Evolutionary conservation across 1,284 basidiomycete genomes (phyloP).

Genomic region (Leccinum laetum): DNA sequence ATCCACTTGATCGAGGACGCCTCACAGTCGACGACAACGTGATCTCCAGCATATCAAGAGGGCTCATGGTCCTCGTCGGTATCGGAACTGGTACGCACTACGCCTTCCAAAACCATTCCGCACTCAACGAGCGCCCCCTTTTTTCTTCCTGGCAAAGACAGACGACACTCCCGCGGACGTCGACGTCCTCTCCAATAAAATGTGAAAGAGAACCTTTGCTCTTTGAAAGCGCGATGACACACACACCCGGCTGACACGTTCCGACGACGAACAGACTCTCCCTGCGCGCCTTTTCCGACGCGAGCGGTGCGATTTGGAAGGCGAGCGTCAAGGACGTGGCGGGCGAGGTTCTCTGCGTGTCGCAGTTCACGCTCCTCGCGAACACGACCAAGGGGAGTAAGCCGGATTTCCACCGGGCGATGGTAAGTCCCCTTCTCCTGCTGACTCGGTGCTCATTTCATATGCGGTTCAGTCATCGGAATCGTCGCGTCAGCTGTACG

Average conservation of each 20-base stretch:
- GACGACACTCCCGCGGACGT: constrained; percentile 81
- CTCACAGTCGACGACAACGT: constrained; percentile 63
- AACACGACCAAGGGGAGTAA: constrained; percentile 85
- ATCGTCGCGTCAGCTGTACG: constrained; percentile 71
- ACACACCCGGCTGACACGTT: constrained; percentile 8
- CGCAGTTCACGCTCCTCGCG: constrained; percentile 91
- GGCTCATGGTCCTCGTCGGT: constrained; percentile 87
- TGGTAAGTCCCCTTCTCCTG: constrained; percentile 48
- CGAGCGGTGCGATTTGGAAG: constrained; percentile 72
- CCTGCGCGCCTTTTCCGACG: constrained; percentile 74
- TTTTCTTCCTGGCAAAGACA: constrained; percentile 31
- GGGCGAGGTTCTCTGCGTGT: constrained; percentile 88
- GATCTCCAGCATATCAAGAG: constrained; percentile 79
- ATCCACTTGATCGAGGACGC: not conserved
- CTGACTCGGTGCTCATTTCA: not conserved
- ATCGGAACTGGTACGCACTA: constrained; percentile 70
- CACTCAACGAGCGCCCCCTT: constrained; percentile 1
- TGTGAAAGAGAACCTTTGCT: constrained; percentile 41
- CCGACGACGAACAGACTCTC: constrained; percentile 48
- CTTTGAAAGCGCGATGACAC: constrained; percentile 7
- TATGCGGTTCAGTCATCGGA: constrained; percentile 52
- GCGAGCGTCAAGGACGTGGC: constrained; percentile 79
- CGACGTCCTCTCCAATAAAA: constrained; percentile 74
- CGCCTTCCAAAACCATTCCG: not conserved
- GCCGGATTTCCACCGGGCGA: constrained; percentile 89